Evolutionary conservation across 2,329 filamentous ascomycete species (phyloP), one percentile per base, ranked within the genome.

Genomic region (Fusarium haematococcum): DNA sequence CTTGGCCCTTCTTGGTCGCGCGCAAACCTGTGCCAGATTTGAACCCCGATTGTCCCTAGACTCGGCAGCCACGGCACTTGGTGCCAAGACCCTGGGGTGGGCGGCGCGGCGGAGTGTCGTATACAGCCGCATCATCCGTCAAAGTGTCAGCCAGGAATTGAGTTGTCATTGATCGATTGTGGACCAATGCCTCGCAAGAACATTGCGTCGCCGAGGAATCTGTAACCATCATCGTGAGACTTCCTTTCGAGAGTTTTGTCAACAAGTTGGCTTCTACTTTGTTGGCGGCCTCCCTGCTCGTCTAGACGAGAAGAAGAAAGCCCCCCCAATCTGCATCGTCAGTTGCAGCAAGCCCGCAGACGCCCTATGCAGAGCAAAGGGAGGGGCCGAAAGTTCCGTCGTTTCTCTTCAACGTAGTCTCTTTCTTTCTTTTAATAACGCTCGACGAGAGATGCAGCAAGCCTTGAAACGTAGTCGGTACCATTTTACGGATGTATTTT

Each of bases 11-110:
- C 60, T 62, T 65, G 41, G 41, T 23, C 20, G n/a, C 41, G 68
- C 68, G 58, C 67, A 67, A 67, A 35, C 30, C 30, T 35, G 32
- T 56, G 30, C 52, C 30, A 56, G 52, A 56, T 56, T 70, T 75
- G 68, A 75, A 65, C 67, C 67, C 70, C 48, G 41, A 45, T 45
- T 45, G 41, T 45, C 62, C 68, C 66, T 68, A 60, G 58, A 59
- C 67, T 76, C 79, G 79, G 79, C 75, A 79, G 73, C 71, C 71
- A 80, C 79, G 79, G 80, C 79, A 80, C 71, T 75, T 80, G 71
- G 71, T 77, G 76, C 76, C 76, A 78, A 78, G 76, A 65, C 65
- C 68, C 68, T 68, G 69, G 71, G 65, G 71, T 70, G 69, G 70
- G 23, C n/a, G 39, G 14, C 14, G 45, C 20, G 43, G n/a, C 20